These are phyloP conservation scores for Hawksworthiomyces lignivorus DNA, from an alignment of 2,329 filamentous ascomycete genomes.

Conservation along the genomic window DNA sequence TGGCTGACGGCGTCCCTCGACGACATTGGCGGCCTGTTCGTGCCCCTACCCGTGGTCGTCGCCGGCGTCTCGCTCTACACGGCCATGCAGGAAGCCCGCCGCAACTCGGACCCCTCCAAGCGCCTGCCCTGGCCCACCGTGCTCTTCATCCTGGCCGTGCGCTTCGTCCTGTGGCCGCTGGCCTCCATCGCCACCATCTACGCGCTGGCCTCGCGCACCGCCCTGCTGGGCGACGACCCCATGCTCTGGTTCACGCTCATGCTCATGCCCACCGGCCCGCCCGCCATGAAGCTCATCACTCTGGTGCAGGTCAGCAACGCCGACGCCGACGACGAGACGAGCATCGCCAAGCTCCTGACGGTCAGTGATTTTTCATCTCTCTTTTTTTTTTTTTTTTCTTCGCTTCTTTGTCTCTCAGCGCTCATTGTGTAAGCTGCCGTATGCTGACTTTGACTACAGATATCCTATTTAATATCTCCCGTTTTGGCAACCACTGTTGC, in stretches of 20 bases:
- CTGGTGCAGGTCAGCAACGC: conserved; percentile 36
- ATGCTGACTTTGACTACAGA: conserved; percentile 14
- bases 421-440: not conserved
- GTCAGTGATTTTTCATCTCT: conserved; percentile 20
- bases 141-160: conserved; percentile 42
- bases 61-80: conserved; percentile 58
- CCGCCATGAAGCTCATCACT: conserved; percentile 39
- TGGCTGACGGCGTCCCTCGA: conserved; percentile 57
- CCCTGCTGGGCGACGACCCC: conserved; percentile 46
- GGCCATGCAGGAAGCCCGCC: conserved; percentile 33
- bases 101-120: not conserved
- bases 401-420: not conserved
- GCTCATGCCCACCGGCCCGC: conserved; percentile 39
- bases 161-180: conserved; percentile 55
- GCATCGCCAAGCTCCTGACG: conserved; percentile 35
- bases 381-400: not conserved
- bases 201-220: conserved; percentile 43
- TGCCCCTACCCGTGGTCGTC: conserved; percentile 56
- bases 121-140: conserved; percentile 41
- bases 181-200: conserved; percentile 49
- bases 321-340: conserved; percentile 31
- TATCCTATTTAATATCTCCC: conserved; percentile 30
- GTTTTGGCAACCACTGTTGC: conserved; percentile 30
- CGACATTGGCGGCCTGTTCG: conserved; percentile 57
- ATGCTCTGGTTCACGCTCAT: conserved; percentile 56